These are phyloP conservation scores for Penicillium roqueforti DNA, from an alignment of 495 filamentous ascomycete species.

Conservation along the genomic window DNA sequence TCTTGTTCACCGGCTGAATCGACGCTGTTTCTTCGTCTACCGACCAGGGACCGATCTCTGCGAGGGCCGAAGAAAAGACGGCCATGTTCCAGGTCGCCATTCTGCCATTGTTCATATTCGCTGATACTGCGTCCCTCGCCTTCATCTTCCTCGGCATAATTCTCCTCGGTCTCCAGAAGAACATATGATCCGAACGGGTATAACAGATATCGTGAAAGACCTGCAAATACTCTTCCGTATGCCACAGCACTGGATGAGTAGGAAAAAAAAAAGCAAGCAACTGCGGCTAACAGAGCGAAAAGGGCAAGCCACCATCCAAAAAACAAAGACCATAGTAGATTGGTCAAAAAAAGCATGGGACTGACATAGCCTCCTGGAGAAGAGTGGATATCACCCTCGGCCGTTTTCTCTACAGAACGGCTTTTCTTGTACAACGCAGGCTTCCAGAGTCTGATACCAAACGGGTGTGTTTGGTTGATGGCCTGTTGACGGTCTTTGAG, in stretches of 20 bases:
- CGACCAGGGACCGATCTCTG: slow-evolving; percentile 72
- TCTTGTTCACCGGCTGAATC: slow-evolving; percentile 87
- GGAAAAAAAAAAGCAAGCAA: slow-evolving; percentile 74
- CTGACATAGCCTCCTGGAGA: slow-evolving; percentile 86
- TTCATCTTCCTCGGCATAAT: slow-evolving; percentile 92
- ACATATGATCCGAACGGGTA: slow-evolving; percentile 98
- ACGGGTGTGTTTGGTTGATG: slow-evolving; percentile 98
- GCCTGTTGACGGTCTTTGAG: slow-evolving; percentile 92
- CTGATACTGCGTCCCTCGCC: slow-evolving; percentile 99
- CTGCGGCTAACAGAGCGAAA: slow-evolving; percentile 65
- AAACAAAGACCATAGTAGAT: slow-evolving; percentile 81
- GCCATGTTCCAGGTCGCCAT: slow-evolving; percentile 91
- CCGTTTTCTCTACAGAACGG: slow-evolving; percentile 91
- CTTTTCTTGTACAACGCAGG: slow-evolving; percentile 97
- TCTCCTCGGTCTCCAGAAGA: slow-evolving; percentile 85
- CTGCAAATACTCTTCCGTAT: slow-evolving; percentile 82
- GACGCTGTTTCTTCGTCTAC: slow-evolving; percentile 81
- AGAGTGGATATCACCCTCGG: slow-evolving; percentile 96
- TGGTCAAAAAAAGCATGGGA: slow-evolving; percentile 76
- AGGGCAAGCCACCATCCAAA: slow-evolving; percentile 98
- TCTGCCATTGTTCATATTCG: slow-evolving; percentile 99
- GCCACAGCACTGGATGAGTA: slow-evolving; percentile 75
- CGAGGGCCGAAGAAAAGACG: slow-evolving; percentile 91
- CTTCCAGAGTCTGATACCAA: slow-evolving; percentile 98
- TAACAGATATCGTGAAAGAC: slow-evolving; percentile 79